A percentile compares a stretch with the other conserved stretches of the same genome.
These are phyloP conservation scores for Sequoiadendron giganteum DNA, from an alignment of 75 land plant species.

Conservation along the genomic window DNA sequence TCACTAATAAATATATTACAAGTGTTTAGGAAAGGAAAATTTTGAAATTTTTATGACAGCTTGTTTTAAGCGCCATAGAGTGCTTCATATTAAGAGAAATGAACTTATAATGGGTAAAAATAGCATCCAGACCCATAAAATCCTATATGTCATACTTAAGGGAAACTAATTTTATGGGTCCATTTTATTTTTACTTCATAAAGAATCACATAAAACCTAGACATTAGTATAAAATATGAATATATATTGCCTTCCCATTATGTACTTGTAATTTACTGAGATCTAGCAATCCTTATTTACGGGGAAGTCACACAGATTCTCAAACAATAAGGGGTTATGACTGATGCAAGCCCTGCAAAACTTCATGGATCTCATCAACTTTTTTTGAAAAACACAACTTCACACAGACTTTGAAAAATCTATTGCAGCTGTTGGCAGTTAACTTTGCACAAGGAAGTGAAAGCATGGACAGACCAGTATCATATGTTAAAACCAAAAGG, in stretches of 20 bases:
- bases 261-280: neutral
- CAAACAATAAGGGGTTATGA: no score
- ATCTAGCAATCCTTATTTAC: neutral
- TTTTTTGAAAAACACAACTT: neutral
- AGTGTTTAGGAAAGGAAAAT: neutral
- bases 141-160: neutral
- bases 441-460: no score
- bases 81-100: neutral
- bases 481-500: no score
- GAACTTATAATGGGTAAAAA: neutral
- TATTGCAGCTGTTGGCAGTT: no score
- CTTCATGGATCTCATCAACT: no score
- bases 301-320: no score
- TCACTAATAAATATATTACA: neutral
- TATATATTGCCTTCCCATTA: neutral
- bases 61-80: neutral
- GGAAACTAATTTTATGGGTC: neutral
- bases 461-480: no score
- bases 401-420: no score
- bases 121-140: neutral
- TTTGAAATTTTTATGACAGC: neutral
- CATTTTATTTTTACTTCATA: neutral
- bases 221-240: neutral
- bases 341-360: no score
- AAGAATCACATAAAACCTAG: neutral